A percentile compares a stretch with the other conserved stretches of the same genome.
Conservation (phyloP, 2,329 filamentous ascomycete species). For the Talaromyces verruculosus region DNA sequence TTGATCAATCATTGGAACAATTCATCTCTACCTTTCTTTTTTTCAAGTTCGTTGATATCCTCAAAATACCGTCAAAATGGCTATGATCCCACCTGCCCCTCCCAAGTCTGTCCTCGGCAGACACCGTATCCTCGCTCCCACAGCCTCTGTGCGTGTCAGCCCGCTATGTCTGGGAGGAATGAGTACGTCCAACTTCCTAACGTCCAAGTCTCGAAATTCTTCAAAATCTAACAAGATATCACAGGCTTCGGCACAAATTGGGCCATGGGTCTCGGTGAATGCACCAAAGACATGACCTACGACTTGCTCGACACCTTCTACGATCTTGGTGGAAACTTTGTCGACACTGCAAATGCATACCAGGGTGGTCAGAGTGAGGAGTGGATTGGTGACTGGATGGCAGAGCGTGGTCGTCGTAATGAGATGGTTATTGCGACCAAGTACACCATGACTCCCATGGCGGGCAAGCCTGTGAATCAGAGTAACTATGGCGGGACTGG, state of each 20-base stretch:
- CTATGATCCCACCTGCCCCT: slow-evolving; percentile 1
- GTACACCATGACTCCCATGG: slow-evolving; percentile 44
- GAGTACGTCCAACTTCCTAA: background rate
- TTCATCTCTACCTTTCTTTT: background rate
- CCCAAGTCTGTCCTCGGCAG: slow-evolving; percentile 13
- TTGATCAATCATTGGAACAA: background rate
- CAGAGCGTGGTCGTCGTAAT: slow-evolving; percentile 45
- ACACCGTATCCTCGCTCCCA: slow-evolving; percentile 16
- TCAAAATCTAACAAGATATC: background rate
- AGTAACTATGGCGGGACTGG: slow-evolving; percentile 46
- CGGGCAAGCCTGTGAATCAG: slow-evolving; percentile 30
- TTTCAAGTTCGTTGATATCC: background rate
- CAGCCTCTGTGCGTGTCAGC: slow-evolving; percentile 14
- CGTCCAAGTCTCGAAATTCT: background rate
- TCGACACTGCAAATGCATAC: slow-evolving; percentile 54
- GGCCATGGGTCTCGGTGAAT: slow-evolving; percentile 41
- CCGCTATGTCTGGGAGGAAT: slow-evolving; percentile 16
- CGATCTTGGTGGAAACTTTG: slow-evolving; percentile 52
- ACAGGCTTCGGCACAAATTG: slow-evolving; percentile 28
- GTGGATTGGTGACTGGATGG: slow-evolving; percentile 55
- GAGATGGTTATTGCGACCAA: slow-evolving; percentile 58
- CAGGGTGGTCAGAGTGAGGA: slow-evolving; percentile 49
- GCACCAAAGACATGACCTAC: slow-evolving; percentile 47
- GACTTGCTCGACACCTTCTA: slow-evolving; percentile 51
- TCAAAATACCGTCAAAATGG: background rate